Percentiles rank a stretch among this genome's conserved stretches.
These are phyloP conservation scores for Myxozyma sirexii DNA, from an alignment of 805 yeast species.

Conservation along the genomic window DNA sequence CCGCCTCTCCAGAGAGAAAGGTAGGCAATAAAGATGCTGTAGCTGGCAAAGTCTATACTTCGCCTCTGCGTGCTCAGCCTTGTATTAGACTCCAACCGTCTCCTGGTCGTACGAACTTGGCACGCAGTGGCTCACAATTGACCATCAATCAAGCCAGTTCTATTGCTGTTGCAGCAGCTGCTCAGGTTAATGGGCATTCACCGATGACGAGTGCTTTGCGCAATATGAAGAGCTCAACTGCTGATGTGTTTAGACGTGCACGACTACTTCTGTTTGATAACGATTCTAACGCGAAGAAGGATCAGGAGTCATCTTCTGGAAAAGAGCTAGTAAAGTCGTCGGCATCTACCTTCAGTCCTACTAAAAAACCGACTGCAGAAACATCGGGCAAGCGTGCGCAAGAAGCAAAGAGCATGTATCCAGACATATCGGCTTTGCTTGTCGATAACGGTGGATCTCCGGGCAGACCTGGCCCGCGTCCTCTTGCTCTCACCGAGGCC, in stretches of 20 bases:
- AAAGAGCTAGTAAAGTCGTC: neutral
- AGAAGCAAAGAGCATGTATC: slow-evolving; percentile 14
- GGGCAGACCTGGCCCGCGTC: neutral
- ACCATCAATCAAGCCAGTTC: slow-evolving; percentile 9
- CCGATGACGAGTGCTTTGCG: slow-evolving; percentile 22
- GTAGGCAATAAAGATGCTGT: neutral
- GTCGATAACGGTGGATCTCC: slow-evolving; percentile 14
- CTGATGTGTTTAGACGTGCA: slow-evolving; percentile 31
- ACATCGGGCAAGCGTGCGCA: neutral
- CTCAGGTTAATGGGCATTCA: slow-evolving; percentile 16
- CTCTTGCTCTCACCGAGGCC: neutral
- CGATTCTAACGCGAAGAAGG: neutral
- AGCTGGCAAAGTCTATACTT: neutral
- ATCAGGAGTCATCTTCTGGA: neutral
- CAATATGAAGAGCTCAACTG: slow-evolving; percentile 29
- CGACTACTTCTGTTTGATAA: slow-evolving; percentile 23
- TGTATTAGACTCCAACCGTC: slow-evolving; percentile 2
- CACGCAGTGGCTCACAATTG: slow-evolving; percentile 15
- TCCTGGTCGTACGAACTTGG: neutral
- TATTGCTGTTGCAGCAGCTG: slow-evolving; percentile 12
- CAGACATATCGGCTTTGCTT: slow-evolving; percentile 16
- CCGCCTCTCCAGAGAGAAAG: slow-evolving; percentile 13
- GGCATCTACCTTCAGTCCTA: neutral
- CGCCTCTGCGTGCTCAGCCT: slow-evolving; percentile 7
- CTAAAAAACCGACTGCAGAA: neutral